A percentile compares a stretch with the other conserved stretches of the same genome.
phyloP scores from a whole-genome alignment of 2,329 filamentous ascomycete genomes.

The Aureobasidium sp. region DNA sequence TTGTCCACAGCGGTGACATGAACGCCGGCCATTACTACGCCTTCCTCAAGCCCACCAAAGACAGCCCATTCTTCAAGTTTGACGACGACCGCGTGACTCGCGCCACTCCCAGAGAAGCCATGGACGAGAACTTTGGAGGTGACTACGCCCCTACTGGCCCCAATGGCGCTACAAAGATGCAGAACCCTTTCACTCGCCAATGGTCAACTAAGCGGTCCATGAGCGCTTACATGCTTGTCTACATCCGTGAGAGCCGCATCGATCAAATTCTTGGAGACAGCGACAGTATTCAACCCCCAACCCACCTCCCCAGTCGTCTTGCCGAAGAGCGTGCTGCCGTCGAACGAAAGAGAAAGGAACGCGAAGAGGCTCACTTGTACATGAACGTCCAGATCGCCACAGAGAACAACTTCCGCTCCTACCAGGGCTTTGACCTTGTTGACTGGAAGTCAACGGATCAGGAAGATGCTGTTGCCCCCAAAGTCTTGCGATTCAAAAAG shows the following conservation, averaged over 20 bases:
- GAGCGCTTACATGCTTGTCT: conserved; percentile 99
- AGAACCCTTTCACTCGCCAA: conserved; percentile 58
- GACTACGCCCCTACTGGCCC: conserved; percentile 56
- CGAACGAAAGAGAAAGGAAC: conserved; percentile 76
- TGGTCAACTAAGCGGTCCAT: conserved; percentile 61
- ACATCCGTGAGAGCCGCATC: conserved; percentile 81
- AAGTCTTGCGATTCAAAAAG: conserved; percentile 64
- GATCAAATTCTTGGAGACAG: conserved; percentile 75
- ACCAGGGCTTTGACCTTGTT: conserved; percentile 75
- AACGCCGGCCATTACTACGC: conserved; percentile 99
- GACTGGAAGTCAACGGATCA: conserved; percentile 58
- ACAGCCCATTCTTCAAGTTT: conserved; percentile 93
- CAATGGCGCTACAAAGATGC: conserved; percentile 51
- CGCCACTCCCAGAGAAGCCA: conserved; percentile 79
- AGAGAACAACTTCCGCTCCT: conserved; percentile 70
- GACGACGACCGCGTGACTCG: conserved; percentile 97
- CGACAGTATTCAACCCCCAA: conserved; percentile 69
- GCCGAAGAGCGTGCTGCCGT: conserved; percentile 72
- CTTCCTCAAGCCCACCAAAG: conserved; percentile 86
- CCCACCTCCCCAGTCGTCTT: conserved; percentile 70
- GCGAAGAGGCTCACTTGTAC: conserved; percentile 90
- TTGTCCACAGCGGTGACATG: conserved; percentile 93
- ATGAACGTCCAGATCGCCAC: conserved; percentile 77
- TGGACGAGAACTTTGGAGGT: conserved; percentile 95
- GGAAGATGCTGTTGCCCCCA: conserved; percentile 62